Evolutionary conservation across 495 filamentous ascomycete genomes (phyloP), one percentile per base, ranked within the genome.

Genomic region (Penicillium cinerascens): DNA sequence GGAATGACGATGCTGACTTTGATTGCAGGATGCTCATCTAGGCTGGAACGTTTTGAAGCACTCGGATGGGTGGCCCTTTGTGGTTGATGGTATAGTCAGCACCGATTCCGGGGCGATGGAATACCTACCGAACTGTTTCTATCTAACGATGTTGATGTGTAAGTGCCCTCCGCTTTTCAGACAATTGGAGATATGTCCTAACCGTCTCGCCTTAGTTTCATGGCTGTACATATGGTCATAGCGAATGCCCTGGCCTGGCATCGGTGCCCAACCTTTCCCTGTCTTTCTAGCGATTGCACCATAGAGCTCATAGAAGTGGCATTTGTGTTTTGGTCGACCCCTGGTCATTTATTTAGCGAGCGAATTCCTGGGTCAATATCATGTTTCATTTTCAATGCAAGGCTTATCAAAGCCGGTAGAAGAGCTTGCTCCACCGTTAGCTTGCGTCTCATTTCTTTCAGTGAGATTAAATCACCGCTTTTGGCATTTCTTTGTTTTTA

Each of bases 41-140:
- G 75, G 75, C 9, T 78, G 67, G 65, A 77, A 69, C 42, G 68
- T 68, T 25, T 58, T 80, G 17, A 54, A 72, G 2, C 77, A 77
- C 50, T 45, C 65, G 6, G 52, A 76, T 37, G 74, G 76, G 8
- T 78, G 75, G 77, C 76, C 75, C 0, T 65, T 69, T 5, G 56
- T 66, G 22, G 8, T 52, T 15, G 54, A 47, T 9, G 61, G 58
- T n/a, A 35, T 22, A 11, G 16, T 45, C 42, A 7, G 36, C 8
- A 11, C 29, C 2, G 33, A 20, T n/a, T 17, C 45, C 21, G 49
- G 25, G 2, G 18, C 41, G 18, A 18, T 13, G 8, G 13, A 17
- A 15, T 17, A 45, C 7, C 26, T 49, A 15, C 52, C 52, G 15
- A 21, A 44, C 6, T 54, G 57, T 54, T 23, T 46, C 6, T 57